These are phyloP conservation scores for Fusarium nematophilum DNA, from an alignment of 2,329 filamentous ascomycete species.

Conservation along the genomic window DNA sequence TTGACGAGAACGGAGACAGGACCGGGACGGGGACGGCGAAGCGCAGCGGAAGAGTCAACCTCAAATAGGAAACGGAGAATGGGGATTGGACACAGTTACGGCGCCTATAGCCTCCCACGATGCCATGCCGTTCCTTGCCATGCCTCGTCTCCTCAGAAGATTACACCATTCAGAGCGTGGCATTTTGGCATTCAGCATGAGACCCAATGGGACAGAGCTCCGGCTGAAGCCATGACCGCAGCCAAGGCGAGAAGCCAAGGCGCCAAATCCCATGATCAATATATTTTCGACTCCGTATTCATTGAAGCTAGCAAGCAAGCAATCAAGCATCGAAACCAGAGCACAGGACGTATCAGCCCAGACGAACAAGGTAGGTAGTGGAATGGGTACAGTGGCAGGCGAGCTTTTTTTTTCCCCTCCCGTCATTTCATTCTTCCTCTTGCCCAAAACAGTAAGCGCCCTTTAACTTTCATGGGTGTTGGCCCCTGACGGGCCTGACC, in stretches of 20 bases:
- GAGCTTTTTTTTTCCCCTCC: neutral
- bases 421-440: constrained; percentile 11
- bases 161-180: constrained; percentile 26
- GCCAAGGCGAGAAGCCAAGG: constrained; percentile 20
- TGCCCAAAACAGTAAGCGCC: constrained; percentile 25
- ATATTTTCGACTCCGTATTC: neutral
- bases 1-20: constrained; percentile 21
- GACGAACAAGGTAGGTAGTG: too few relatives aligned
- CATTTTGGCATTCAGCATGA: constrained; percentile 30
- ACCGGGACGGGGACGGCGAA: constrained; percentile 26
- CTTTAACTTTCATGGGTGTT: constrained; percentile 18
- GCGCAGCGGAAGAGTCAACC: constrained; percentile 23
- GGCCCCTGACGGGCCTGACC: constrained; percentile 1
- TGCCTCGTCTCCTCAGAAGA: constrained; percentile 21
- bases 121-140: neutral
- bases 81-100: constrained; percentile 10
- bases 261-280: neutral
- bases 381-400: too few relatives aligned
- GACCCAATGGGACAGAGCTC: constrained; percentile 20
- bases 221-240: constrained; percentile 20
- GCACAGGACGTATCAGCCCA: neutral
- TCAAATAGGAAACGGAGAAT: constrained; percentile 40
- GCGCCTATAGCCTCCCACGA: neutral
- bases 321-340: neutral
- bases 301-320: neutral